A percentile compares a stretch with the other conserved stretches of the same genome.
Conservation (phyloP, 768 basidiomycete species). For the Heimioporus sp. region DNA sequence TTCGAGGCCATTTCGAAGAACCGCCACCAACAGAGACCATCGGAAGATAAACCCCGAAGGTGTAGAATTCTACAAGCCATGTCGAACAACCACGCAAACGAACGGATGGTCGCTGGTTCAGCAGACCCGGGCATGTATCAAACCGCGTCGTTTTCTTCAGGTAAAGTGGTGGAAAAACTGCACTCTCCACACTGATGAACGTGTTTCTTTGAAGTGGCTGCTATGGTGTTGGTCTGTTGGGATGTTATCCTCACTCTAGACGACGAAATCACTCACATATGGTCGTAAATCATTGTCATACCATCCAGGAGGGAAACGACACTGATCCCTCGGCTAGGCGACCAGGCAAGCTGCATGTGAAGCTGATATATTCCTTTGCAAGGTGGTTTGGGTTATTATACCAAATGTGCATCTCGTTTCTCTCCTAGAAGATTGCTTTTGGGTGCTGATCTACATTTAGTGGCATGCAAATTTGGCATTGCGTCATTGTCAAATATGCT, state of each 20-base stretch:
- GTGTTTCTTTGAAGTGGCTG: conserved; percentile 12
- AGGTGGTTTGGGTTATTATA: conserved; percentile 22
- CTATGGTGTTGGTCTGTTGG: conserved; percentile 11
- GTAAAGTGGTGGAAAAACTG: no score
- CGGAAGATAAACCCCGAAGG: no score
- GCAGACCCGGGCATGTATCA: no score
- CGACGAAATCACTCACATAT: conserved; percentile 16
- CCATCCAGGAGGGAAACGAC: no score
- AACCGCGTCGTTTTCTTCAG: no score
- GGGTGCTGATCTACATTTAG: conserved; percentile 11
- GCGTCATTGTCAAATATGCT: no score
- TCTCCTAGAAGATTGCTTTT: background rate
- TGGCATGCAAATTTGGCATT: background rate
- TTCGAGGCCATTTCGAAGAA: no score
- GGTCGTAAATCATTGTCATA: conserved; percentile 10
- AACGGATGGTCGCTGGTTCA: no score
- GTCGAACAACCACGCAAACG: no score
- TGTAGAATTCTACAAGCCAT: no score
- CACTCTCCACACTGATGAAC: no score
- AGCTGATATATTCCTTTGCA: conserved; percentile 21
- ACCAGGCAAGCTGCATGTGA: conserved; percentile 7
- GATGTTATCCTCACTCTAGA: conserved; percentile 15
- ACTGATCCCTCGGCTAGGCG: conserved; percentile 1
- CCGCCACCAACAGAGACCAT: no score
- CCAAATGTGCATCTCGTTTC: conserved; percentile 7